Percentiles rank a stretch among this genome's conserved stretches.
phyloP scores from a whole-genome alignment of 345 rosid genomes.

The Psidium friedrichsthalianum region DNA sequence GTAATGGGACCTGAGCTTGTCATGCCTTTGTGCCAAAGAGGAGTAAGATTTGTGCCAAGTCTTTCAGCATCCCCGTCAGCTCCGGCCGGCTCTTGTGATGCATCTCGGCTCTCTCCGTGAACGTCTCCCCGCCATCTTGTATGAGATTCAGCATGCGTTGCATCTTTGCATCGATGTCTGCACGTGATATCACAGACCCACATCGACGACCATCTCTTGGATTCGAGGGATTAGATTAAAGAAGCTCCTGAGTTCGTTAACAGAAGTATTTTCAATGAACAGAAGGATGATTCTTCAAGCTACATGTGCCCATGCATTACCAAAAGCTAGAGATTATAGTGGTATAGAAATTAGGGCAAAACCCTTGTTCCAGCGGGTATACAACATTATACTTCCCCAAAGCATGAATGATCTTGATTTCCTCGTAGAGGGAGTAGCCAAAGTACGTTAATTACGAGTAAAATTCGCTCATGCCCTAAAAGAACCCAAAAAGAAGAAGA shows the following conservation, averaged over 20 bases:
- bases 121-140: background rate
- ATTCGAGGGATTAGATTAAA: background rate
- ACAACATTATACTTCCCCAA: background rate
- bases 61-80: background rate
- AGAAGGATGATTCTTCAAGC: background rate
- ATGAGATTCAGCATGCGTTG: background rate
- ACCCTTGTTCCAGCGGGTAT: background rate
- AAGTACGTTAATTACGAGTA: no score
- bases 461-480: no score
- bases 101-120: background rate
- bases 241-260: background rate
- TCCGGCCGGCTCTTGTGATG: background rate
- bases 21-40: background rate
- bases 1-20: background rate
- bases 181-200: background rate
- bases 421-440: no score
- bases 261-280: background rate
- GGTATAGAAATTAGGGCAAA: background rate
- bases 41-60: background rate
- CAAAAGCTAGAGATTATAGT: background rate
- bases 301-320: background rate
- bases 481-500: no score
- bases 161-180: background rate
- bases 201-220: background rate
- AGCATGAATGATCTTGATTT: no score